These are phyloP conservation scores for Protomyces arabidopsidicola DNA, from an alignment of 1,139 yeast genomes.

Conservation along the genomic window DNA sequence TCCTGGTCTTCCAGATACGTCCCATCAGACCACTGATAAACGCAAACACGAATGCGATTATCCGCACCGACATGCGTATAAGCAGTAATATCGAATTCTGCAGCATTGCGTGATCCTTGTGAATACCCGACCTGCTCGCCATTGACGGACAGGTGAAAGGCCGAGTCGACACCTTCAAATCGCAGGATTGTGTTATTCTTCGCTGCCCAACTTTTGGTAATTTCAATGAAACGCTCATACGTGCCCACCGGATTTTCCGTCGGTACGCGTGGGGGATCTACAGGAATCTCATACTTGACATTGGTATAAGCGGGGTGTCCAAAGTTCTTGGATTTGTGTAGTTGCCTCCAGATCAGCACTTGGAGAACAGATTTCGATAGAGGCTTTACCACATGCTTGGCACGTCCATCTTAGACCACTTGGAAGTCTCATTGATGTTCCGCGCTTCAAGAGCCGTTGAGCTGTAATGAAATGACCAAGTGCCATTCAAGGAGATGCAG, in stretches of 20 bases:
- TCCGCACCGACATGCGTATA: conserved; percentile 24
- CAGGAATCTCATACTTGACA: conserved; percentile 40
- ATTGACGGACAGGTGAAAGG: conserved; percentile 40
- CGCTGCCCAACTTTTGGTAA: conserved; percentile 32
- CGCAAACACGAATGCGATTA: conserved; percentile 36
- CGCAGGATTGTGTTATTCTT: conserved; percentile 35
- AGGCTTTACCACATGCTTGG: conserved; percentile 43
- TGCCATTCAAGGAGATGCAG: conserved; percentile 37
- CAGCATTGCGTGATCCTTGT: conserved; percentile 41
- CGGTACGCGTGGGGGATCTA: conserved; percentile 42
- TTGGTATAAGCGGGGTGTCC: conserved; percentile 42
- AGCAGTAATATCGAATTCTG: conserved; percentile 39
- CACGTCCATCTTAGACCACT: conserved; percentile 36
- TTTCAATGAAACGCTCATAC: conserved; percentile 37
- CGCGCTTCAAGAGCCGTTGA: conserved; percentile 37
- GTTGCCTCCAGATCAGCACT: not conserved
- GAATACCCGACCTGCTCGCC: conserved; percentile 39
- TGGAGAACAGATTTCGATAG: not conserved
- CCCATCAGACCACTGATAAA: conserved; percentile 41
- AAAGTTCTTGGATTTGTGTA: conserved; percentile 37
- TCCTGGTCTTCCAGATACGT: conserved; percentile 43
- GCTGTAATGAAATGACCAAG: conserved; percentile 39
- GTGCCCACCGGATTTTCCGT: conserved; percentile 42
- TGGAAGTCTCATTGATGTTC: conserved; percentile 31
- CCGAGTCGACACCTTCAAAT: conserved; percentile 43